A percentile compares a stretch with the other conserved stretches of the same genome.
phyloP scores from a whole-genome alignment of 2,329 filamentous ascomycete species.

The Triangularia setosa region DNA sequence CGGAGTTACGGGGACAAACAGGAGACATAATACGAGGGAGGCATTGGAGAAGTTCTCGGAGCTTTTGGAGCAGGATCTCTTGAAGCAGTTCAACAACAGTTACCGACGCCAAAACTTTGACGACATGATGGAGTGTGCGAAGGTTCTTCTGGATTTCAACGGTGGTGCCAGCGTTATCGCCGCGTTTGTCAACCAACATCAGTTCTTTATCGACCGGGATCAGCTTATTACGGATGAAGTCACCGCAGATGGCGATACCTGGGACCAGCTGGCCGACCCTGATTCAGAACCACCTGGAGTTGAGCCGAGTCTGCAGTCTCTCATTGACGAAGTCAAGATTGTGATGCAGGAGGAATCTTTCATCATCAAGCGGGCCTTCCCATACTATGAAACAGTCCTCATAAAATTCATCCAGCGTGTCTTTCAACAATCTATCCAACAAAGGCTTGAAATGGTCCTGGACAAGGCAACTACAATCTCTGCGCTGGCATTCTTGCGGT shows the following conservation, averaged over 20 bases:
- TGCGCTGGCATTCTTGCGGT: slow-evolving; percentile 84
- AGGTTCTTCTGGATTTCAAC: slow-evolving; percentile 92
- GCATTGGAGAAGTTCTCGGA: slow-evolving; percentile 96
- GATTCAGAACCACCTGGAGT: slow-evolving; percentile 88
- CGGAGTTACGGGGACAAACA: slow-evolving; percentile 41
- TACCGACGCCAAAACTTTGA: slow-evolving; percentile 94
- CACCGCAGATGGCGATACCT: slow-evolving; percentile 67
- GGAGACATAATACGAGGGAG: slow-evolving; percentile 69
- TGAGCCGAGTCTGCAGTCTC: slow-evolving; percentile 84
- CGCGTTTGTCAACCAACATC: slow-evolving; percentile 96
- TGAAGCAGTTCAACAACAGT: slow-evolving; percentile 96
- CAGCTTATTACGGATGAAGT: slow-evolving; percentile 88
- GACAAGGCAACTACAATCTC: slow-evolving; percentile 93
- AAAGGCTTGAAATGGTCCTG: slow-evolving; percentile 89
- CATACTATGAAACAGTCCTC: slow-evolving; percentile 91
- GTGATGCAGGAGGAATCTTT: slow-evolving; percentile 96
- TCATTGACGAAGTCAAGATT: slow-evolving; percentile 90
- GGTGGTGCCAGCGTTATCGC: slow-evolving; percentile 93
- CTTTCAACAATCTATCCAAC: slow-evolving; percentile 97
- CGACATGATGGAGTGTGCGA: slow-evolving; percentile 95
- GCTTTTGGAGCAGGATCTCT: slow-evolving; percentile 86
- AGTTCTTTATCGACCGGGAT: slow-evolving; percentile 96
- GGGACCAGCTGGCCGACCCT: slow-evolving; percentile 91
- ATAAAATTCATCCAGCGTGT: slow-evolving; percentile 91
- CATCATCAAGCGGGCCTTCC: slow-evolving; percentile 94